phyloP scores from a whole-genome alignment of 202 grass and related monocot species.

The Panicum hallii region DNA sequence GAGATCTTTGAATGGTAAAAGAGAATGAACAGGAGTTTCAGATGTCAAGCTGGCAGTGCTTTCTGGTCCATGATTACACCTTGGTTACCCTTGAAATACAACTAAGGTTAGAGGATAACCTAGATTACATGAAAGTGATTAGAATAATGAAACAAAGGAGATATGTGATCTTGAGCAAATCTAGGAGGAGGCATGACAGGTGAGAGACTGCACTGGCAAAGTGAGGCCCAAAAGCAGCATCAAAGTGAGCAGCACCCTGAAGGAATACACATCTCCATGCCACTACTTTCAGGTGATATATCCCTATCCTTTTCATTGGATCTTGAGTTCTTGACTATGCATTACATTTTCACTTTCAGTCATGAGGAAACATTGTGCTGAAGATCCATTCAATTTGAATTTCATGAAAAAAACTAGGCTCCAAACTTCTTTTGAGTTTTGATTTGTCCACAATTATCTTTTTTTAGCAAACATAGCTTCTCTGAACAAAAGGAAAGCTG shows the following conservation, averaged over 20 bases:
- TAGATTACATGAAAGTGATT: conserved; percentile 38
- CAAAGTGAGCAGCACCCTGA: conserved; percentile 46
- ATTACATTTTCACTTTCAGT: background rate
- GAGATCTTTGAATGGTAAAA: conserved; percentile 38
- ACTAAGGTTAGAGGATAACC: conserved; percentile 42
- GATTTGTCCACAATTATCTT: conserved; percentile 7
- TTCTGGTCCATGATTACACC: conserved; percentile 25
- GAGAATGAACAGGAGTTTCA: conserved; percentile 33
- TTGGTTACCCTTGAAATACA: conserved; percentile 15
- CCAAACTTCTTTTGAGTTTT: background rate
- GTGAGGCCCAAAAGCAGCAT: conserved; percentile 39
- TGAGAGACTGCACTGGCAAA: conserved; percentile 46
- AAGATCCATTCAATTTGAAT: background rate
- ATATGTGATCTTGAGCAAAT: conserved; percentile 49
- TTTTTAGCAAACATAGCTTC: conserved; percentile 14
- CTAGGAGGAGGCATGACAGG: conserved; percentile 45
- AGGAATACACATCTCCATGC: conserved; percentile 40
- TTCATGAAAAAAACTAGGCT: background rate
- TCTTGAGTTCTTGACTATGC: conserved; percentile 28
- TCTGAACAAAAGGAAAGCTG: conserved; percentile 46
- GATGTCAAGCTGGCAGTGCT: conserved; percentile 20
- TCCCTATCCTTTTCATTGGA: conserved; percentile 40
- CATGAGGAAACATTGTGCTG: background rate
- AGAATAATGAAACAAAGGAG: conserved; percentile 14
- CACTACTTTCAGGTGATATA: conserved; percentile 50